Percentiles rank a stretch among this genome's conserved stretches.
Conservation (phyloP, 106 monocot genomes). For the Dendrobium huoshanense region DNA sequence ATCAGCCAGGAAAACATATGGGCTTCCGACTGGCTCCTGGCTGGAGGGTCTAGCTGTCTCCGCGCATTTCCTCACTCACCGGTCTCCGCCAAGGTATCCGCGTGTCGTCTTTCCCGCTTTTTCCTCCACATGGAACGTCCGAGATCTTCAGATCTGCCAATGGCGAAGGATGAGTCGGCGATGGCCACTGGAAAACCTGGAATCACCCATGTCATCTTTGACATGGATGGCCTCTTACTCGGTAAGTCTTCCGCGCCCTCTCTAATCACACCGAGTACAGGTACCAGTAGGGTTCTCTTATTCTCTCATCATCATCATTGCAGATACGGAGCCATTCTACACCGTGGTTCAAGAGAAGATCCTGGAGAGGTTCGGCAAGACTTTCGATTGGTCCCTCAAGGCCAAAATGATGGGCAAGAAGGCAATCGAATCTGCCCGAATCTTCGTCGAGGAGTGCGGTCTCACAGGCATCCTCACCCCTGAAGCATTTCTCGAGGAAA, state of each 20-base stretch:
- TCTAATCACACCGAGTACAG: not conserved
- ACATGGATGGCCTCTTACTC: slow-evolving; percentile 98
- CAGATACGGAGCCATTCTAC: slow-evolving; percentile 93
- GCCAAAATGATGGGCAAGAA: slow-evolving; percentile 96
- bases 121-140: not conserved
- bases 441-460: slow-evolving; percentile 73
- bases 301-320: not conserved
- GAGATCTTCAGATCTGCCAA: not conserved
- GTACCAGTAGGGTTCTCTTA: not conserved
- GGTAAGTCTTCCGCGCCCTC: slow-evolving; percentile 17
- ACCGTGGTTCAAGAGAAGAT: slow-evolving; percentile 80
- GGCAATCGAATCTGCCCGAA: slow-evolving; percentile 73
- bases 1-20: too few relatives aligned
- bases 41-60: too few relatives aligned
- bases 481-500: slow-evolving; percentile 73
- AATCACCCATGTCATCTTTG: slow-evolving; percentile 85
- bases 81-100: not conserved
- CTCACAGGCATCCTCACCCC: slow-evolving; percentile 55
- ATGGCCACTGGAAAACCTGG: not conserved
- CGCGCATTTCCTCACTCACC: not conserved
- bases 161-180: not conserved
- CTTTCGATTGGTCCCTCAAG: slow-evolving; percentile 90
- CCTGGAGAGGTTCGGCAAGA: slow-evolving; percentile 79
- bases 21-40: too few relatives aligned
- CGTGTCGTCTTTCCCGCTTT: not conserved